A percentile compares a stretch with the other conserved stretches of the same genome.
These are phyloP conservation scores for Alternaria ventricosa DNA, from an alignment of 2,329 filamentous ascomycete species.

Conservation along the genomic window DNA sequence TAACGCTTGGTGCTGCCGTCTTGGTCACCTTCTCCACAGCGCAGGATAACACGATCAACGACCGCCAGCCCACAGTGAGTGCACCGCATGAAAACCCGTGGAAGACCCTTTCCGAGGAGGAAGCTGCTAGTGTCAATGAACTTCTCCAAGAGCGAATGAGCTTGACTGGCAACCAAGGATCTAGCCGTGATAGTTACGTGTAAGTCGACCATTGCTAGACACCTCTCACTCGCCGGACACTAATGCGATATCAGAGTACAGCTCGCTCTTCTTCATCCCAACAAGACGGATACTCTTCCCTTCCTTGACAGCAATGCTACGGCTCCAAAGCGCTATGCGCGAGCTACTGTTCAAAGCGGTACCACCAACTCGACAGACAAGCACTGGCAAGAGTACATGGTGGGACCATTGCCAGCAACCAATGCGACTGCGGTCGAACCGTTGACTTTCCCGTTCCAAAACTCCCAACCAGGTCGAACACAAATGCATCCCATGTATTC, in stretches of 20 bases:
- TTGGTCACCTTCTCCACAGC: conserved; percentile 3
- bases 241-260: conserved; percentile 11
- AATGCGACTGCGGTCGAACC: conserved; percentile 44
- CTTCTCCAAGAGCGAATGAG: conserved; percentile 12
- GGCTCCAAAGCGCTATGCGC: conserved; percentile 26
- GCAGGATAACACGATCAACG: conserved; percentile 3
- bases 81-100: conserved; percentile 19
- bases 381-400: conserved; percentile 53
- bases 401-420: conserved; percentile 58
- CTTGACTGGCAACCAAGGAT: conserved; percentile 15
- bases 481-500: conserved; percentile 13
- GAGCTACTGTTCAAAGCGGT: conserved; percentile 25
- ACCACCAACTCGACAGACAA: conserved; percentile 31
- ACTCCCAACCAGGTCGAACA: conserved; percentile 20
- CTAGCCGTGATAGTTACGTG: conserved; percentile 20
- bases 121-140: conserved; percentile 13
- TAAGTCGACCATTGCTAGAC: background rate
- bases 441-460: conserved; percentile 31
- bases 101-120: conserved; percentile 17
- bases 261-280: conserved; percentile 21
- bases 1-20: conserved; percentile 6
- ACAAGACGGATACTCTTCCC: conserved; percentile 29
- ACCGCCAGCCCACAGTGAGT: conserved; percentile 11
- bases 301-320: conserved; percentile 17
- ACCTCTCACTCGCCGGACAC: background rate